Percentiles rank a stretch among this genome's conserved stretches.
These are phyloP conservation scores for Tremella fuciformis DNA, from an alignment of 768 basidiomycete species.

Conservation along the genomic window DNA sequence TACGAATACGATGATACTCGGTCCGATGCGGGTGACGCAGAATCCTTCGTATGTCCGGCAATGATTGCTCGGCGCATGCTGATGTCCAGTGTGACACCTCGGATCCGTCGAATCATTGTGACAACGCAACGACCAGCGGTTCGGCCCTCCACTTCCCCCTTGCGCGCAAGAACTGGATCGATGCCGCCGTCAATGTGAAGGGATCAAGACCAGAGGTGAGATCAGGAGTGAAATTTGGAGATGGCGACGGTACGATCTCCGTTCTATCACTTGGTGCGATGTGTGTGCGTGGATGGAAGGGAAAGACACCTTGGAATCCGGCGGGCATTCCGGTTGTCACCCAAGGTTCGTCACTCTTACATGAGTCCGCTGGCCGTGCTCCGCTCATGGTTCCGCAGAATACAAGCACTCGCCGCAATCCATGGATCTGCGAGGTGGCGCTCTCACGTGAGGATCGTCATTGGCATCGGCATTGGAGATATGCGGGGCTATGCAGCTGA, in stretches of 20 bases:
- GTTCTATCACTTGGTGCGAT: slow-evolving; percentile 66
- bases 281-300: slow-evolving; percentile 94
- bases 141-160: slow-evolving; percentile 60
- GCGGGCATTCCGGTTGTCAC: slow-evolving; percentile 80
- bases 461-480: neutral
- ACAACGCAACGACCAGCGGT: slow-evolving; percentile 52
- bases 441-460: slow-evolving; percentile 66
- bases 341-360: slow-evolving; percentile 58
- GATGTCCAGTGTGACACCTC: slow-evolving; percentile 53
- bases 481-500: neutral
- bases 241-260: slow-evolving; percentile 81
- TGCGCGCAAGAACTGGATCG: slow-evolving; percentile 73
- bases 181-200: slow-evolving; percentile 73
- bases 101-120: slow-evolving; percentile 55
- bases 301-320: slow-evolving; percentile 78
- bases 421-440: slow-evolving; percentile 78
- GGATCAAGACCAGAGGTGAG: slow-evolving; percentile 48
- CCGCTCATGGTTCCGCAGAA: slow-evolving; percentile 25
- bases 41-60: slow-evolving; percentile 27
- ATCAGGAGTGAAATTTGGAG: slow-evolving; percentile 87
- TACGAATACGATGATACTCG: slow-evolving; percentile 65
- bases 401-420: slow-evolving; percentile 67
- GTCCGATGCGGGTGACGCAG: slow-evolving; percentile 40
- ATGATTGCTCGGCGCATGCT: neutral
- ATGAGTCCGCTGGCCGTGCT: neutral